Evolutionary conservation across 2,329 filamentous ascomycete genomes (phyloP), one percentile per base, ranked within the genome.

Genomic region (Talaromyces sp.): DNA sequence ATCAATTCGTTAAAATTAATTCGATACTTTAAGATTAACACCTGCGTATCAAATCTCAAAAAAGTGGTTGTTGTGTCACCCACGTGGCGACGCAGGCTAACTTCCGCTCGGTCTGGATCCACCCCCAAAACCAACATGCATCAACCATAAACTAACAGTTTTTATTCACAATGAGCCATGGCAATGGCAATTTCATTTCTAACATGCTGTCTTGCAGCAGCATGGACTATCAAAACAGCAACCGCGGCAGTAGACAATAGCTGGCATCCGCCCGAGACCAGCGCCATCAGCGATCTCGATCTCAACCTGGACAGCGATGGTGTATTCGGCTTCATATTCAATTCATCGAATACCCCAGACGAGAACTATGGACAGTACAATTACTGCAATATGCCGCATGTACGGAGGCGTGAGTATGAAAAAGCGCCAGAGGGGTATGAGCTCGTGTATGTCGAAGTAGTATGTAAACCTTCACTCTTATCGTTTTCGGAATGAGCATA

Each of bases 321-420:
- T 1, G 82, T 87, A 0, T 88, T 91, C 72, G 90, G 89, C 1
- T 93, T 92, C 71, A 82, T 90, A 18, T 95, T 88, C 76, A 87
- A 91, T 69, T 82, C 83, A 36, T 91, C 89, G 1, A 66, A 76
- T 1, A 83, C 84, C 0, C 85, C 89, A 0, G 76, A 81, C 59
- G 70, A 75, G 0, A 67, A 79, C 42, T 88, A 90, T 74, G 85
- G 86, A 5, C 81, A 78, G 1, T 93, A 93, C 75, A 92, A 94
- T 73, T 94, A 82, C 82, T 95, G 91, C 75, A 93, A 95, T 70
- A 95, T 95, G 90, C 91, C 91, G 0, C 91, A 94, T 76, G 88
- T 90, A n/a, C 83, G 90, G 34, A 76, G 73, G 27, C 74, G 75
- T 14, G 89, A 91, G 68, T 95, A 95, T 70, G 73, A 81, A 14